Evolutionary conservation across 495 filamentous ascomycete genomes (phyloP).

Genomic region (Penicillium goetzii): DNA sequence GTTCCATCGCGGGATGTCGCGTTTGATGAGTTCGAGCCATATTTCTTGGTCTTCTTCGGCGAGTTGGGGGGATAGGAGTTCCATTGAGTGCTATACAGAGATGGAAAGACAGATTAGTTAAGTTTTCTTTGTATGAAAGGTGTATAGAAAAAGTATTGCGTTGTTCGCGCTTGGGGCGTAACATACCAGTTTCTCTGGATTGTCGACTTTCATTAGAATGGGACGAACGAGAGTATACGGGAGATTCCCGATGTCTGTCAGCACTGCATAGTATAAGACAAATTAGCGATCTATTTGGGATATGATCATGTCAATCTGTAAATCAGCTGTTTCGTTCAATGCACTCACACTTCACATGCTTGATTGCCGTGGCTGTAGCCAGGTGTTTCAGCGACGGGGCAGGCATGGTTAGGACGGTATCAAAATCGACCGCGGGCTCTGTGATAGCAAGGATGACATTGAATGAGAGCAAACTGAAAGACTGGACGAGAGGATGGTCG

Average conservation of each 20-base stretch:
- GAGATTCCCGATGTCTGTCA: conserved; percentile 66
- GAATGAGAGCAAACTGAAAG: conserved; percentile 2
- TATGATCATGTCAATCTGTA: background rate
- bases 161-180: conserved; percentile 6
- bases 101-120: background rate
- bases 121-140: background rate
- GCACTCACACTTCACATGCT: conserved; percentile 49
- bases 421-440: conserved; percentile 15
- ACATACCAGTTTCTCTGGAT: conserved; percentile 66
- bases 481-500: background rate
- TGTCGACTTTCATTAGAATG: conserved; percentile 64
- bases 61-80: conserved; percentile 69
- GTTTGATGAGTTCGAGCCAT: conserved; percentile 69
- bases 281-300: background rate
- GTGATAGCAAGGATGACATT: conserved; percentile 27
- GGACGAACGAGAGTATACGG: conserved; percentile 63
- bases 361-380: conserved; percentile 49
- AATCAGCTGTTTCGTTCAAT: background rate
- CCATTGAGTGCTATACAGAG: conserved; percentile 56
- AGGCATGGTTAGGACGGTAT: conserved; percentile 41
- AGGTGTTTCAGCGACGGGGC: conserved; percentile 46
- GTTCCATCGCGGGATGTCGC: conserved; percentile 66
- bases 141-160: background rate
- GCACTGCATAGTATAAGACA: conserved; percentile 35
- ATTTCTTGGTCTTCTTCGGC: conserved; percentile 61